These are phyloP conservation scores for Rhododendron ferrugineum DNA, from an alignment of 148 eudicot species.

Conservation along the genomic window DNA sequence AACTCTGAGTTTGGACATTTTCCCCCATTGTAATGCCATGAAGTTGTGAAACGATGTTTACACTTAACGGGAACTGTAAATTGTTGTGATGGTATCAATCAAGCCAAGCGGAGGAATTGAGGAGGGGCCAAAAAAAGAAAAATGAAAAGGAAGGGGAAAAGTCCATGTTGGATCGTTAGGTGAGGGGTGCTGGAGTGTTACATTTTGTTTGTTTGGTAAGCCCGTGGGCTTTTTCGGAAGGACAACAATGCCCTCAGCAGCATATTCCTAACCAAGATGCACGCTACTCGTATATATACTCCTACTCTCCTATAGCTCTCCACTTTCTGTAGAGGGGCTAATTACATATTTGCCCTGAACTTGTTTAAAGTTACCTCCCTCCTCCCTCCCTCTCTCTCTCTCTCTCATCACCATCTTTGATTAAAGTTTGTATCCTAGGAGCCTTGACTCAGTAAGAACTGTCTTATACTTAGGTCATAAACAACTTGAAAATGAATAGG, in stretches of 20 bases:
- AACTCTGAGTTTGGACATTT: neutral
- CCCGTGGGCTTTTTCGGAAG: neutral
- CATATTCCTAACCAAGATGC: neutral
- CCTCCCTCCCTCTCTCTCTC: neutral
- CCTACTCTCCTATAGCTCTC: neutral
- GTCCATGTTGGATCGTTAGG: conserved; percentile 1
- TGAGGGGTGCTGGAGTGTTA: neutral
- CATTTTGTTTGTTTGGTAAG: neutral
- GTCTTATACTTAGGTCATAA: neutral
- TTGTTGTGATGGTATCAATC: neutral
- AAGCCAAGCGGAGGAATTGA: neutral
- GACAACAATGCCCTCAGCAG: neutral
- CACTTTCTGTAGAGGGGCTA: neutral
- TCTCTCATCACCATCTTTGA: neutral
- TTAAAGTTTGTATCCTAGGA: neutral
- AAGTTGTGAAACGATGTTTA: neutral
- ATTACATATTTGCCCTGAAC: neutral
- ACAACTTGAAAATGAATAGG: neutral
- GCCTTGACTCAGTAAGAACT: neutral
- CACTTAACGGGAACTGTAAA: neutral
- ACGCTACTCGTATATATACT: neutral
- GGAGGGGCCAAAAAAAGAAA: neutral
- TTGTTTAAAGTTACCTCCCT: neutral
- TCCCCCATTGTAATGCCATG: neutral
- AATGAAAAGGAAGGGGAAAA: neutral